These are phyloP conservation scores for Candida hispaniensis DNA, from an alignment of 805 yeast species.

Conservation along the genomic window DNA sequence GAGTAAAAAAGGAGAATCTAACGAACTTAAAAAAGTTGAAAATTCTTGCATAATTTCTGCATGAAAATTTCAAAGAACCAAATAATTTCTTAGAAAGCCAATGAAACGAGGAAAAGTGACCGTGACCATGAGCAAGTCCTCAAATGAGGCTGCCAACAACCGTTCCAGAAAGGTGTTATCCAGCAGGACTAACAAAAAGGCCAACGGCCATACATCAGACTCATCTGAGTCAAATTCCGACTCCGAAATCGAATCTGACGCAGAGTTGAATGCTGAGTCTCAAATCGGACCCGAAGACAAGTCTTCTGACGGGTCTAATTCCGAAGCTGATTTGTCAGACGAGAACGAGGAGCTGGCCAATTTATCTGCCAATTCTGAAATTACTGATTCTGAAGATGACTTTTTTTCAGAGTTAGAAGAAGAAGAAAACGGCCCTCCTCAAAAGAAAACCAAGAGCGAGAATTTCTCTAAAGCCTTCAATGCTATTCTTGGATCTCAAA, in stretches of 20 bases:
- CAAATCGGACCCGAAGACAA: background rate
- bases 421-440: slow-evolving; percentile 20
- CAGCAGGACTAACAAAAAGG: no score
- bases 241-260: background rate
- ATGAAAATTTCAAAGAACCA: no score
- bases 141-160: no score
- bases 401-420: slow-evolving; percentile 1
- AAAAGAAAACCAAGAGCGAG: slow-evolving; percentile 52
- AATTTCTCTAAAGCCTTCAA: slow-evolving; percentile 73
- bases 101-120: no score
- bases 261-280: background rate
- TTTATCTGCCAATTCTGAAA: slow-evolving; percentile 4
- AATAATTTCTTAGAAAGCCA: no score
- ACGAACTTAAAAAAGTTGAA: no score
- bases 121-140: no score
- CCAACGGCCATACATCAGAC: no score
- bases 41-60: no score
- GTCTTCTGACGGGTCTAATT: slow-evolving; percentile 11
- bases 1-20: no score
- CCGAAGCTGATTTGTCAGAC: slow-evolving; percentile 2
- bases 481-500: slow-evolving; percentile 71
- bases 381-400: slow-evolving; percentile 2
- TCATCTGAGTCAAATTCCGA: background rate
- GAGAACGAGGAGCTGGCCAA: no score
- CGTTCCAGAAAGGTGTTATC: no score